Conservation (phyloP, 768 basidiomycete genomes). For the Calocera cornea region DNA sequence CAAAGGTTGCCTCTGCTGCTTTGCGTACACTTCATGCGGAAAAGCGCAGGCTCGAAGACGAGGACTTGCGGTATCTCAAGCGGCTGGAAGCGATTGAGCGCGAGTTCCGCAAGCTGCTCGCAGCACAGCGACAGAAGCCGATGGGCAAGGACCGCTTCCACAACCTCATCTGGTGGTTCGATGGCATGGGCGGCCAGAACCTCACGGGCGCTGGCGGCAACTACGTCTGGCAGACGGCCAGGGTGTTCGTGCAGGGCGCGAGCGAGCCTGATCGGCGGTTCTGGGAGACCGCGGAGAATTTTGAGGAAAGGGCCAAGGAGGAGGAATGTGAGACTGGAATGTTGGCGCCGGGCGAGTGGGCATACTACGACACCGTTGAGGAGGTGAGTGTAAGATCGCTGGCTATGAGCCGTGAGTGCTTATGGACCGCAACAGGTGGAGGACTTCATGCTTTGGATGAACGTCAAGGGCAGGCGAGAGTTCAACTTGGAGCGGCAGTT, state of each 20-base stretch:
- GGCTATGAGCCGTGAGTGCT: not conserved
- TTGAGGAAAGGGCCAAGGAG: constrained; percentile 47
- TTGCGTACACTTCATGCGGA: constrained; percentile 27
- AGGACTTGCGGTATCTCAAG: constrained; percentile 68
- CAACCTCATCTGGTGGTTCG: constrained; percentile 97
- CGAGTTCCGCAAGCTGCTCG: constrained; percentile 82
- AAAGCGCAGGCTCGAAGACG: constrained; percentile 73
- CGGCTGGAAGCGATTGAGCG: constrained; percentile 78
- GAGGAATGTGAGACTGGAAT: constrained; percentile 73
- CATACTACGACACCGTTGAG: constrained; percentile 72
- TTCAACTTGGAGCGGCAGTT: constrained; percentile 61
- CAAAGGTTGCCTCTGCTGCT: not conserved
- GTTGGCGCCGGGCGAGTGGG: constrained; percentile 73
- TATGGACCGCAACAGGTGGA: constrained; percentile 48
- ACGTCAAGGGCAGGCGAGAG: constrained; percentile 83
- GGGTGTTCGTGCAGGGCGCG: constrained; percentile 87
- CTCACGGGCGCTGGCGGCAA: constrained; percentile 66
- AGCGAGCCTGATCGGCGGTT: constrained; percentile 66
- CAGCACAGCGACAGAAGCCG: constrained; percentile 74
- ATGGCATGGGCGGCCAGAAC: constrained; percentile 79
- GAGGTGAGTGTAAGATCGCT: constrained; percentile 47
- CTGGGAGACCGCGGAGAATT: constrained; percentile 44
- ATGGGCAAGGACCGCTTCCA: constrained; percentile 87
- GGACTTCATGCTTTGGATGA: constrained; percentile 76
- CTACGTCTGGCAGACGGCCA: constrained; percentile 73